These are phyloP conservation scores for Tuber melanosporum DNA, from an alignment of 495 filamentous ascomycete species.

Conservation along the genomic window DNA sequence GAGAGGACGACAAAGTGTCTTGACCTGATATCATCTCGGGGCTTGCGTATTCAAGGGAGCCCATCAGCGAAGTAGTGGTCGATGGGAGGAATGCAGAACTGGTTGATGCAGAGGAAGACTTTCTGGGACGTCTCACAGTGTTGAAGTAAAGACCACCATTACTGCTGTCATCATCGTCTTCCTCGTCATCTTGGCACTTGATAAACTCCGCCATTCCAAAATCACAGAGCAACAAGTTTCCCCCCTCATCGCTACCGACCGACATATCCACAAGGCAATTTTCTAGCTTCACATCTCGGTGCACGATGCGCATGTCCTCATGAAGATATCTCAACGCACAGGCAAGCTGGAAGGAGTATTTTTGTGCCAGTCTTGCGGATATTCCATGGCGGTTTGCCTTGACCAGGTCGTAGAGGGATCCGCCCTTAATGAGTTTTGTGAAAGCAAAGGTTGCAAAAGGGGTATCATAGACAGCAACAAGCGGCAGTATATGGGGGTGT, in stretches of 20 bases:
- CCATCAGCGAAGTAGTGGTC: slow-evolving; percentile 41
- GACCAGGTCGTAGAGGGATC: slow-evolving; percentile 65
- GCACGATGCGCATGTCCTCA: slow-evolving; percentile 63
- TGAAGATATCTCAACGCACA: slow-evolving; percentile 66
- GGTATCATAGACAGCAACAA: slow-evolving; percentile 64
- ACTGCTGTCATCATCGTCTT: slow-evolving; percentile 45
- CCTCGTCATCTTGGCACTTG: slow-evolving; percentile 47
- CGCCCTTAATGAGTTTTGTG: slow-evolving; percentile 60
- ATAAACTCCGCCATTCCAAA: slow-evolving; percentile 73
- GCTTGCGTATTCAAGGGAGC: slow-evolving; percentile 36
- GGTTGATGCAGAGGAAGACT: slow-evolving; percentile 38
- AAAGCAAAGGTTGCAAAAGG: slow-evolving; percentile 70
- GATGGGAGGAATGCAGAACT: slow-evolving; percentile 29
- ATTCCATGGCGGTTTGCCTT: slow-evolving; percentile 56
- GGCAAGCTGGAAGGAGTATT: slow-evolving; percentile 63
- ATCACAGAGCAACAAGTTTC: slow-evolving; percentile 62
- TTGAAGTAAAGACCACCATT: slow-evolving; percentile 24
- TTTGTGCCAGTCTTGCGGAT: slow-evolving; percentile 50
- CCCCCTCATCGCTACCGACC: slow-evolving; percentile 48
- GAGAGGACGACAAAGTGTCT: slow-evolving; percentile 6
- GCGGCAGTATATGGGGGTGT: slow-evolving; percentile 59
- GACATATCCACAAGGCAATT: slow-evolving; percentile 64
- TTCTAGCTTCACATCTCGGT: slow-evolving; percentile 71
- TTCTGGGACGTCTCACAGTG: slow-evolving; percentile 19
- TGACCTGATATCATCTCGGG: slow-evolving; percentile 33